Conservation (phyloP, 108 stramenopile genomes). For the Epithemia pelagica region DNA sequence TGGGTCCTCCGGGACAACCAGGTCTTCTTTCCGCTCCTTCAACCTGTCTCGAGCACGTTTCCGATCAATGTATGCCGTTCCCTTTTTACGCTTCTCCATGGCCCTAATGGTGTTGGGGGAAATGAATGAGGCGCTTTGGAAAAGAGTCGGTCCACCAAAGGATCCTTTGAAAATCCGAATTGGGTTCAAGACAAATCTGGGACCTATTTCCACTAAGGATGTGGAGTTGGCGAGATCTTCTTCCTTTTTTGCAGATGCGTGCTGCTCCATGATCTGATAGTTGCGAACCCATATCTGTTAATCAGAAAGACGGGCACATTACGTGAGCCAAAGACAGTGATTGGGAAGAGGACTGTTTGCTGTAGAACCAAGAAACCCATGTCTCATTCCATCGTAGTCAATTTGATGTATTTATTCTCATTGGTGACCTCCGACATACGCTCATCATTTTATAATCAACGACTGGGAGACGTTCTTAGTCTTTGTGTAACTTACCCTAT, state of each 20-base stretch:
- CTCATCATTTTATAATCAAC: slow-evolving; percentile 87
- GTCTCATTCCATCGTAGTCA: slow-evolving; percentile 94
- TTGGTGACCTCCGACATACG: slow-evolving; percentile 81
- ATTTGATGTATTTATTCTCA: slow-evolving; percentile 57
- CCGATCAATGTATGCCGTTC: slow-evolving; percentile 62
- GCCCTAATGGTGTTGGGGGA: slow-evolving; percentile 88
- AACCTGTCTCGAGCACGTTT: slow-evolving; percentile 75
- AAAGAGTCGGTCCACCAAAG: slow-evolving; percentile 97
- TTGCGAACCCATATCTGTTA: slow-evolving; percentile 98
- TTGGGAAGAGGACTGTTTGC: too few species aligned
- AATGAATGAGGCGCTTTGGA: slow-evolving; percentile 86
- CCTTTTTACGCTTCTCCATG: slow-evolving; percentile 65
- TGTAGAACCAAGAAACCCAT: slow-evolving; percentile 5
- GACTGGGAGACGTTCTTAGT: slow-evolving; percentile 32
- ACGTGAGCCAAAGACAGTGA: too few species aligned
- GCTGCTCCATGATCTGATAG: slow-evolving; percentile 94
- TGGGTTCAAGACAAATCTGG: slow-evolving; percentile 95
- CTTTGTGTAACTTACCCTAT: slow-evolving; percentile 61
- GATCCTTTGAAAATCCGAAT: slow-evolving; percentile 96
- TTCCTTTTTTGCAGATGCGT: slow-evolving; percentile 65
- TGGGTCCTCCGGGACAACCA: slow-evolving; percentile 77
- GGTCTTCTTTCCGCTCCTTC: slow-evolving; percentile 64
- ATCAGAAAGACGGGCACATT: slow-evolving; percentile 12
- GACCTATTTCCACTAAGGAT: slow-evolving; percentile 97
- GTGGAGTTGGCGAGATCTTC: slow-evolving; percentile 67